A percentile compares a stretch with the other conserved stretches of the same genome.
phyloP scores from a whole-genome alignment of 2,329 filamentous ascomycete genomes.

The Penicillium freii region DNA sequence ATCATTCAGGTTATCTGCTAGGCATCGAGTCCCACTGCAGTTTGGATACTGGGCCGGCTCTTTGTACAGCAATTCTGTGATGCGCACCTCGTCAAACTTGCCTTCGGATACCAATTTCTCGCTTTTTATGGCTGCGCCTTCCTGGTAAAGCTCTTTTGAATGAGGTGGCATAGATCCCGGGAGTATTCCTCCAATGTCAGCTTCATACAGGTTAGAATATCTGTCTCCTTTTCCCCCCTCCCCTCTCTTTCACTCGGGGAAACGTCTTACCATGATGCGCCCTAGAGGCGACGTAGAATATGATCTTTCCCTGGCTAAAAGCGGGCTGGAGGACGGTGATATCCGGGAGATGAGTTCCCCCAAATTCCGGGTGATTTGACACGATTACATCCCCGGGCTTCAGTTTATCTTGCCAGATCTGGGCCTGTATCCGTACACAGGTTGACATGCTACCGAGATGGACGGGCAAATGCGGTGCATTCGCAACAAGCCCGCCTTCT shows the following conservation, averaged over 20 bases:
- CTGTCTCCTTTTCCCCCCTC: not conserved
- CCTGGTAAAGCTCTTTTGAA: constrained; percentile 63
- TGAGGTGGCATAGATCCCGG: constrained; percentile 75
- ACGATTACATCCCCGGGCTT: constrained; percentile 75
- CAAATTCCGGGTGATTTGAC: constrained; percentile 77
- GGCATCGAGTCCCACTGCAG: constrained; percentile 71
- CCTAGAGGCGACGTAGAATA: constrained; percentile 75
- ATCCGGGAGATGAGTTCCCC: constrained; percentile 78
- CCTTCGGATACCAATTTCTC: constrained; percentile 47
- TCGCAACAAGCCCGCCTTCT: constrained; percentile 65
- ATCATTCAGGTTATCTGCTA: constrained; percentile 78
- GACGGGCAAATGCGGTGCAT: constrained; percentile 72
- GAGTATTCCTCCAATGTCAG: constrained; percentile 69
- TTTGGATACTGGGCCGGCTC: constrained; percentile 70
- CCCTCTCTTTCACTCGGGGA: not conserved
- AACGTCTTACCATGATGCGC: constrained; percentile 63
- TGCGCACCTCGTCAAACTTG: constrained; percentile 68
- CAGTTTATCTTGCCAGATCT: constrained; percentile 70
- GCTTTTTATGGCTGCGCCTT: constrained; percentile 63
- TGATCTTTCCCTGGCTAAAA: constrained; percentile 69
- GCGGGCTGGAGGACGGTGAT: constrained; percentile 75
- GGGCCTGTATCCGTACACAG: constrained; percentile 70
- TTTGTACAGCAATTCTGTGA: constrained; percentile 64
- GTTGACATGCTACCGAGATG: constrained; percentile 79
- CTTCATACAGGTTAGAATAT: constrained; percentile 9